phyloP scores from a whole-genome alignment of 768 basidiomycete genomes.

The Boletus rubroflammeus region DNA sequence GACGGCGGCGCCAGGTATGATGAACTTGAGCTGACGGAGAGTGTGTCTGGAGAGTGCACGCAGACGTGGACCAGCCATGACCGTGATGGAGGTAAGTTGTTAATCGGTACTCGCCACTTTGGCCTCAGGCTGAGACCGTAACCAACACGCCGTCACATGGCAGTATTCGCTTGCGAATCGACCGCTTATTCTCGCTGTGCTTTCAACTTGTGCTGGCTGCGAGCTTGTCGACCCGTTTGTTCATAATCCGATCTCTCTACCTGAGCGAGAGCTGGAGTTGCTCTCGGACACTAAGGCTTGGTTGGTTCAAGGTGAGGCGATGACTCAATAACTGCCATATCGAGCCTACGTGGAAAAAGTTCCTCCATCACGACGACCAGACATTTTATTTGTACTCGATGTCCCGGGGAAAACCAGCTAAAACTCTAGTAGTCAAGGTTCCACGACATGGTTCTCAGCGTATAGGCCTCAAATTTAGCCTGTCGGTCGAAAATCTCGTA shows the following conservation, averaged over 20 bases:
- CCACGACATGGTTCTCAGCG: slow-evolving; percentile 75
- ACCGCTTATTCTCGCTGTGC: not conserved
- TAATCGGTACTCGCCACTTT: not conserved
- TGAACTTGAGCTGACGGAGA: slow-evolving; percentile 68
- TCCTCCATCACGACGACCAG: not conserved
- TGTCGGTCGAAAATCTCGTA: slow-evolving; percentile 56
- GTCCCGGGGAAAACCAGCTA: slow-evolving; percentile 46
- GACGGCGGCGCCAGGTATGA: slow-evolving; percentile 62
- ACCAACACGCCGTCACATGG: slow-evolving; percentile 9
- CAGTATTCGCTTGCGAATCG: slow-evolving; percentile 1
- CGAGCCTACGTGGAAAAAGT: not conserved
- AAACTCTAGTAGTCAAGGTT: slow-evolving; percentile 59
- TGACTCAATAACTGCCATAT: slow-evolving; percentile 12
- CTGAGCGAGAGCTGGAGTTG: not conserved
- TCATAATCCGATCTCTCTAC: not conserved
- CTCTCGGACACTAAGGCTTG: no score
- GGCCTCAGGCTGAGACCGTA: slow-evolving; percentile 7
- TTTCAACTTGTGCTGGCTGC: not conserved
- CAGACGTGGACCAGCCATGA: slow-evolving; percentile 20
- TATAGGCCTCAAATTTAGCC: slow-evolving; percentile 58
- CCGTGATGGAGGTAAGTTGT: not conserved
- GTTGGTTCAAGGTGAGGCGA: no score
- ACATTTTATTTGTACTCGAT: slow-evolving; percentile 8
- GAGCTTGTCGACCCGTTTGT: not conserved
- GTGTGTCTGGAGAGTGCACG: slow-evolving; percentile 45